Evolutionary conservation across 108 stramenopile genomes (phyloP).

Genomic region (Discostella stelligeroides): DNA sequence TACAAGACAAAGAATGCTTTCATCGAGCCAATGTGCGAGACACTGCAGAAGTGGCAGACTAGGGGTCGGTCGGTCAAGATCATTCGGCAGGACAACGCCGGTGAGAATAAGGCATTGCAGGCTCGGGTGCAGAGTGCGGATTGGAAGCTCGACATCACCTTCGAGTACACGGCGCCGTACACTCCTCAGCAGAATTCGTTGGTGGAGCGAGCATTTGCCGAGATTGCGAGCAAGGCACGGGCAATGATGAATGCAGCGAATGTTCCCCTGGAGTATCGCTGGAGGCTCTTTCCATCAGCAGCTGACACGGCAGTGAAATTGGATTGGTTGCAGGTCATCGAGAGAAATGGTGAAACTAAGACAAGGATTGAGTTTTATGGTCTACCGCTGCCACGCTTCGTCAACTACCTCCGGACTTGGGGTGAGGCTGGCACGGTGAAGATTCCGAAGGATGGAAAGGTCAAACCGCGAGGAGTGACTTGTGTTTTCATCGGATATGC

Average conservation of each 20-base stretch:
- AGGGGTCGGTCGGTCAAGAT: conserved; percentile 13
- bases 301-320: not conserved
- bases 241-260: not conserved
- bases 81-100: too few species aligned
- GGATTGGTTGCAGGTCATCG: not conserved
- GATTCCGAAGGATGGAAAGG: too few species aligned
- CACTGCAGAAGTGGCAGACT: conserved; percentile 7
- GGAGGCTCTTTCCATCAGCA: not conserved
- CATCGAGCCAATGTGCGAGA: conserved; percentile 34
- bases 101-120: too few species aligned
- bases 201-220: conserved; percentile 3
- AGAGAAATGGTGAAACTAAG: not conserved
- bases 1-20: too few species aligned
- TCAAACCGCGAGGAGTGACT: conserved; percentile 13
- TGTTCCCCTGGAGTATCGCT: too few species aligned
- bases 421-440: too few species aligned
- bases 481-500: conserved; percentile 41
- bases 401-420: conserved; percentile 1
- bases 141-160: conserved; percentile 8
- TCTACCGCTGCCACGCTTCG: not conserved
- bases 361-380: conserved; percentile 2
- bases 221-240: too few species aligned
- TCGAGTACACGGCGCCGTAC: not conserved
- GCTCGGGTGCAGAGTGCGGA: too few species aligned
- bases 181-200: conserved; percentile 20